Conservation (phyloP, 345 rosid genomes). For the Camelina laxa region DNA sequence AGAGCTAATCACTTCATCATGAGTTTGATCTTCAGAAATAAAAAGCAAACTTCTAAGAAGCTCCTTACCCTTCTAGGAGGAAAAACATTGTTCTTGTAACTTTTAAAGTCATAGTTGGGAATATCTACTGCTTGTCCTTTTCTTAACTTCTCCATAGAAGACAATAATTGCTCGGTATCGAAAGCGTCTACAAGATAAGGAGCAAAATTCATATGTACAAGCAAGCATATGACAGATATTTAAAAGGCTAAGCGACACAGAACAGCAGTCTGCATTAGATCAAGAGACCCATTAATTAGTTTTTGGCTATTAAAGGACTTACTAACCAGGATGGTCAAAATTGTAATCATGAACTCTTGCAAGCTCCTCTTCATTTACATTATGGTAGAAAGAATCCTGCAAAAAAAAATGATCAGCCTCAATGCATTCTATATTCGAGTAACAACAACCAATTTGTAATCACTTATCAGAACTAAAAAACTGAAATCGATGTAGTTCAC, state of each 20-base stretch:
- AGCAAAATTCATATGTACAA: not conserved
- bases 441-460: not conserved
- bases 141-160: constrained; percentile 80
- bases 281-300: not conserved
- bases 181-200: constrained; percentile 74
- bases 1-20: not conserved
- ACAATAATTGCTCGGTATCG: constrained; percentile 74
- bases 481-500: not conserved
- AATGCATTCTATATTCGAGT: not conserved
- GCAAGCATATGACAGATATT: not conserved
- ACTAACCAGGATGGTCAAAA: constrained; percentile 98
- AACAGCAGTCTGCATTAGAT: not conserved
- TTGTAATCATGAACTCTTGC: constrained; percentile 81
- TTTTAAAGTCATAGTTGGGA: constrained; percentile 89
- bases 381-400: constrained; percentile 95
- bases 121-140: constrained; percentile 86
- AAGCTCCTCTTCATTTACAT: constrained; percentile 84
- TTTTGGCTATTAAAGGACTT: not conserved
- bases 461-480: not conserved
- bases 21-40: not conserved
- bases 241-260: constrained; percentile 10
- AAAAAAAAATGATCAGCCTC: constrained; percentile 10
- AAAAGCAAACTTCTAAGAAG: not conserved
- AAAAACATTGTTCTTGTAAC: constrained; percentile 65
- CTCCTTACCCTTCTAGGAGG: constrained; percentile 63